These are phyloP conservation scores for Chytriomyces hyalinus DNA, from an alignment of 192 early-diverging fungal species.

Conservation along the genomic window DNA sequence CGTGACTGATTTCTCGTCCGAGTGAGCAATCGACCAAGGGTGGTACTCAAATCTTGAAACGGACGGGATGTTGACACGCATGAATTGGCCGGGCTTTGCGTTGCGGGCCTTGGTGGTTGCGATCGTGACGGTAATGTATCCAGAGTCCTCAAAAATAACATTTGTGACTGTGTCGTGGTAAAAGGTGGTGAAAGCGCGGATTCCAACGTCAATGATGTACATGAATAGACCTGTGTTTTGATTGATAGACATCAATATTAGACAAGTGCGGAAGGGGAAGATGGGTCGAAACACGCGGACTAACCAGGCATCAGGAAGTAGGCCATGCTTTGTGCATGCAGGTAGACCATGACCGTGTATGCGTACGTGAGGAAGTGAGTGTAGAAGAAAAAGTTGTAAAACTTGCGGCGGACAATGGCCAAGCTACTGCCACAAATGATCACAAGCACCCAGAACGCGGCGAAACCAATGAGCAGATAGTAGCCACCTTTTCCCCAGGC, in stretches of 20 bases:
- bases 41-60: slow-evolving; percentile 79
- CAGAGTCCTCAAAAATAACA: slow-evolving; percentile 60
- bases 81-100: slow-evolving; percentile 69
- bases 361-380: slow-evolving; percentile 33
- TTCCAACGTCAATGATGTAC: slow-evolving; percentile 68
- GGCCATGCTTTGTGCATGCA: slow-evolving; percentile 15
- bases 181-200: slow-evolving; percentile 59
- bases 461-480: slow-evolving; percentile 23
- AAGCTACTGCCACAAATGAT: slow-evolving; percentile 28
- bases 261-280: neutral
- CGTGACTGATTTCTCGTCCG: slow-evolving; percentile 24
- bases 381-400: slow-evolving; percentile 37
- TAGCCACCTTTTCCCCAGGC: slow-evolving; percentile 1
- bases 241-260: slow-evolving; percentile 19
- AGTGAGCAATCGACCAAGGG: slow-evolving; percentile 75
- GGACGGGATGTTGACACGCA: slow-evolving; percentile 74
- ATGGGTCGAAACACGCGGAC: neutral
- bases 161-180: slow-evolving; percentile 56
- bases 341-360: slow-evolving; percentile 23
- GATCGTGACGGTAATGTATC: slow-evolving; percentile 67
- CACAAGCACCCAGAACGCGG: slow-evolving; percentile 10
- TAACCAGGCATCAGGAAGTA: slow-evolving; percentile 27
- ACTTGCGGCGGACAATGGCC: slow-evolving; percentile 28
- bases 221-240: slow-evolving; percentile 50
- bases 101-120: slow-evolving; percentile 49